Base-by-base conservation (phyloP, 805 yeast species). In the Saccharomycopsis fibuligera region DNA sequence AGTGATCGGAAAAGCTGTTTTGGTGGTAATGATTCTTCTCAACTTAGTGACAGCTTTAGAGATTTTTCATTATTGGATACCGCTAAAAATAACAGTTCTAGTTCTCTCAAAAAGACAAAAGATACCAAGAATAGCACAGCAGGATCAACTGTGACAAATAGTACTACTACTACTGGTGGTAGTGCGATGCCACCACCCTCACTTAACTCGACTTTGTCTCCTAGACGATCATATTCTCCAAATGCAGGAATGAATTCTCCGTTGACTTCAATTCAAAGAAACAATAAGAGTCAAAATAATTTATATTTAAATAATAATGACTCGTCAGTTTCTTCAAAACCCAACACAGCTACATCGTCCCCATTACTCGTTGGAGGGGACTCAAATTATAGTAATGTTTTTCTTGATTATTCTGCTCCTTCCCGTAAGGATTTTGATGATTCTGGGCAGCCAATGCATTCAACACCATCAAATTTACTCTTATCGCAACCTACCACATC, bases 231-330 rank as follows among this genome's bases (percentile, higher is more conserved):
- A 29, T 66, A 79, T 4, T 79, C 84, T 1, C 79, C 84, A 2
- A 72, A 72, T 54, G 69, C 62, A 63, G 21, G 48, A 5, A 35
- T 43, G 29, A 69, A 69, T 50, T 73, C 77, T 1, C 83, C 83
- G 19, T 64, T 81, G 59, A 75, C 89, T 12, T 75, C 84, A 0
- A 70, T 81, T 19, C 87, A 80, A 57, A 69, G 79, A 56, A 81
- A 78, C 57, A 56, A 51, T 23, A 44, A 40, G 30, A 43, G 49
- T 41, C 55, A 48, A 35, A 51, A 31, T 41, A 51, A 48, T 42
- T 36, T 51, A 8, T 46, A 35, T 25, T 14, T 39, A 68, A 5
- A 60, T 61, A 22, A 53, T 56, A 14, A 61, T 54, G 54, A 53
- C 54, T 30, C 57, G 47, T 10, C 56, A 47, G 10, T 38, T 49